These are phyloP conservation scores for Coemansia sp. DNA, from an alignment of 192 early-diverging fungal species.

Conservation along the genomic window DNA sequence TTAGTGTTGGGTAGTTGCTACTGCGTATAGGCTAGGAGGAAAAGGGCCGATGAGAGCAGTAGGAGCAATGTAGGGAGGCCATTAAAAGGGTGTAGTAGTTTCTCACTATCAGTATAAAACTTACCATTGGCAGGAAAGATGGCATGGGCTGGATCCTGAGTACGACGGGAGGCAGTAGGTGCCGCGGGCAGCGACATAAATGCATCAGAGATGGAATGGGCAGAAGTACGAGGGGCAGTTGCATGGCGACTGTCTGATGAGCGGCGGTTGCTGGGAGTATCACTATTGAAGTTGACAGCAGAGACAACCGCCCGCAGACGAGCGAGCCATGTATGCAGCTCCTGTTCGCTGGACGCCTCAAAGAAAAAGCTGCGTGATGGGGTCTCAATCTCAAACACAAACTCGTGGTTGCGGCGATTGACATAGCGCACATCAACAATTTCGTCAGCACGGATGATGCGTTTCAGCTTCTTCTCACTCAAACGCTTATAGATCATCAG, in stretches of 20 bases:
- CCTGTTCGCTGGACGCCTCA: conserved; percentile 51
- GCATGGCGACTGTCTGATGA: conserved; percentile 21
- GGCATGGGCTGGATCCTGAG: conserved; percentile 17
- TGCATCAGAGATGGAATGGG: conserved; percentile 7
- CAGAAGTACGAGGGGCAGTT: conserved; percentile 2
- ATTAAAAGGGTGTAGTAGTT: background rate
- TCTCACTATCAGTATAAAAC: background rate
- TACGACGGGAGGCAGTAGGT: conserved; percentile 13
- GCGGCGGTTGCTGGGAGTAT: conserved; percentile 16
- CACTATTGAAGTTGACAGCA: conserved; percentile 13
- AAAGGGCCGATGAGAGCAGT: background rate
- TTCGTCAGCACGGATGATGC: conserved; percentile 49
- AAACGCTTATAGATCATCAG: conserved; percentile 44
- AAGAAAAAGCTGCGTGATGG: conserved; percentile 42
- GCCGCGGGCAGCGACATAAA: conserved; percentile 31
- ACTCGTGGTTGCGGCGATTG: conserved; percentile 44
- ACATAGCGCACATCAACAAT: conserved; percentile 31
- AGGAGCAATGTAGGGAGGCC: background rate
- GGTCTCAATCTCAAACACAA: conserved; percentile 42
- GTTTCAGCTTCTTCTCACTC: conserved; percentile 49
- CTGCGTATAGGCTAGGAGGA: background rate
- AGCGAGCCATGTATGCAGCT: conserved; percentile 35
- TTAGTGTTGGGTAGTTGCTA: background rate
- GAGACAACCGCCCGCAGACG: conserved; percentile 29
- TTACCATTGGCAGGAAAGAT: conserved; percentile 30